Conservation (phyloP, 2,329 filamentous ascomycete genomes). For the Gremmenia infestans region DNA sequence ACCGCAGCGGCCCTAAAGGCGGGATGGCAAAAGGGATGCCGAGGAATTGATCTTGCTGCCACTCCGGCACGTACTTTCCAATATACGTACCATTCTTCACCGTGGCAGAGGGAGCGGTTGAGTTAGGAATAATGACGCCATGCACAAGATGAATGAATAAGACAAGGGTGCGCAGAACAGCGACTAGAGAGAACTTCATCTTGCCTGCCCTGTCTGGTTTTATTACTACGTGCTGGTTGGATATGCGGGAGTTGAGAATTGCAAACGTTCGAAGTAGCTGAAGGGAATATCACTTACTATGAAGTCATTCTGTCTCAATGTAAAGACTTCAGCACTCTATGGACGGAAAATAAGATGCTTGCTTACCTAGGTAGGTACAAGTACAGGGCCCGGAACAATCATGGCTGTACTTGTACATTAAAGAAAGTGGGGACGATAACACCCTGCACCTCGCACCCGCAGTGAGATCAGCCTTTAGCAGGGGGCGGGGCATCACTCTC, state of each 20-base stretch:
- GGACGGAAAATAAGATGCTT: background rate
- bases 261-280: background rate
- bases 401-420: background rate
- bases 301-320: background rate
- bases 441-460: background rate
- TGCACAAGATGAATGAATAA: background rate
- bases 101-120: constrained; percentile 16
- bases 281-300: background rate
- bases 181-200: background rate
- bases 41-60: constrained; percentile 37
- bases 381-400: background rate
- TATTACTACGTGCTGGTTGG: no score
- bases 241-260: background rate
- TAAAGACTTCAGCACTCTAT: background rate
- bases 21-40: constrained; percentile 45
- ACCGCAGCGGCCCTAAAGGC: constrained; percentile 41
- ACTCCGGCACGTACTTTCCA: constrained; percentile 21
- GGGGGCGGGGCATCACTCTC: no score
- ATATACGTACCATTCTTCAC: constrained; percentile 23
- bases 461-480: no score
- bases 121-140: background rate
- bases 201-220: background rate
- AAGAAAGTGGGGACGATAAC: background rate
- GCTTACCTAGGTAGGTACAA: no score
- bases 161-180: background rate